phyloP scores from a whole-genome alignment of 2,329 filamentous ascomycete species.

The Colletotrichum costaricense region DNA sequence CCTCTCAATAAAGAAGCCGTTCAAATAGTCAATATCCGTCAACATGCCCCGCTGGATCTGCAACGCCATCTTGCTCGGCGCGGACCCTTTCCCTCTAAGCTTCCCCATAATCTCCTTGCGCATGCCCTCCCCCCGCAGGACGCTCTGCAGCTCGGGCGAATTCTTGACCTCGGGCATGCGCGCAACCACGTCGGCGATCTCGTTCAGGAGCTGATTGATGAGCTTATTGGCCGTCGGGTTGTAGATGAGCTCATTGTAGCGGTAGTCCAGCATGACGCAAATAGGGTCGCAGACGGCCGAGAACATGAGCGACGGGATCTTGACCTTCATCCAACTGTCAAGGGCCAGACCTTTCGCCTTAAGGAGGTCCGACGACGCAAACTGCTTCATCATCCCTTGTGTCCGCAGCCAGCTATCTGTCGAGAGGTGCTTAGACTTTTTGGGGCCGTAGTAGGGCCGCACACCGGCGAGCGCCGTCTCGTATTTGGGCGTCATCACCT shows the following conservation, averaged over 20 bases:
- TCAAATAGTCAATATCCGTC: constrained; percentile 87
- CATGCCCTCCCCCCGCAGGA: constrained; percentile 70
- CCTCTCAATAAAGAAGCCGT: constrained; percentile 84
- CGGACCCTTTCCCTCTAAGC: constrained; percentile 66
- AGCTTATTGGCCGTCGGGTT: constrained; percentile 74
- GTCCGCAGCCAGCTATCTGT: constrained; percentile 42
- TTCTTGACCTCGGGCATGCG: constrained; percentile 78
- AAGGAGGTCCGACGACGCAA: constrained; percentile 72
- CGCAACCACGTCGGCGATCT: constrained; percentile 79
- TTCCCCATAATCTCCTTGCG: constrained; percentile 69
- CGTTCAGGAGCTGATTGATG: constrained; percentile 77
- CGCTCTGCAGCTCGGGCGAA: constrained; percentile 65
- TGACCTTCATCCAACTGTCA: constrained; percentile 74
- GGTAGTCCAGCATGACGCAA: constrained; percentile 81
- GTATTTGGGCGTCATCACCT: constrained; percentile 46
- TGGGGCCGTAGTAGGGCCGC: constrained; percentile 33
- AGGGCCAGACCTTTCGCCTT: constrained; percentile 68
- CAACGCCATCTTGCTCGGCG: constrained; percentile 73
- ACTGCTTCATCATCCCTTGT: constrained; percentile 70
- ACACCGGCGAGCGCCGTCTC: constrained; percentile 48
- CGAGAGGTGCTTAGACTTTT: constrained; percentile 16
- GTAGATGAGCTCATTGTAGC: constrained; percentile 76
- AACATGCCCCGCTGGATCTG: constrained; percentile 69
- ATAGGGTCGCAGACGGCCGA: constrained; percentile 84
- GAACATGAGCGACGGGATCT: constrained; percentile 83